These are phyloP conservation scores for Alternaria ethzedia DNA, from an alignment of 2,329 filamentous ascomycete species.

Conservation along the genomic window DNA sequence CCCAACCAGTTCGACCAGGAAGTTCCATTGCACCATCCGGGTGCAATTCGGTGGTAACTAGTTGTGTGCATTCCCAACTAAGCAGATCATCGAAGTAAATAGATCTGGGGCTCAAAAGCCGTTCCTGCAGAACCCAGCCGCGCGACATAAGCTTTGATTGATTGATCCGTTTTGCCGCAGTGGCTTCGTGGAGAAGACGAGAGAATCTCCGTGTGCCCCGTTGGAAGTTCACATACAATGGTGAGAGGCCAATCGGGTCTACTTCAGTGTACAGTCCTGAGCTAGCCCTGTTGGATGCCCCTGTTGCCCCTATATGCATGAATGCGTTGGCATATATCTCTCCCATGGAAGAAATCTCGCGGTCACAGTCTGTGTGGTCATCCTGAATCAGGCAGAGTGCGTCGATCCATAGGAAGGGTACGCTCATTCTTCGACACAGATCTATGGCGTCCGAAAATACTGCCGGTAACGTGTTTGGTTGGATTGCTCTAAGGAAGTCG, in stretches of 20 bases:
- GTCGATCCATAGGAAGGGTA: neutral
- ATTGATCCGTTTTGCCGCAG: neutral
- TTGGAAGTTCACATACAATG: neutral
- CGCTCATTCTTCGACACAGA: neutral
- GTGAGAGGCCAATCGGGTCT: fast-evolving
- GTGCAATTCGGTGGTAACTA: neutral
- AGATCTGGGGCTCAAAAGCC: neutral
- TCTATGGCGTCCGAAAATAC: neutral
- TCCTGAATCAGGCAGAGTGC: neutral
- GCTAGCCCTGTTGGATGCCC: no score
- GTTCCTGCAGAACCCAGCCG: neutral
- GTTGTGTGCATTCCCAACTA: neutral
- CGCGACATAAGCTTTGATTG: neutral
- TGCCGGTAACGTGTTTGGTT: neutral
- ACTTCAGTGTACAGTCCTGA: neutral
- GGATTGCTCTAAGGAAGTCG: fast-evolving
- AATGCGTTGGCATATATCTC: neutral
- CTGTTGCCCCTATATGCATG: neutral
- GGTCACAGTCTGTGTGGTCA: neutral
- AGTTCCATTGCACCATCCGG: no score
- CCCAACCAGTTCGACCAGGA: no score
- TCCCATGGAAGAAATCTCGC: neutral
- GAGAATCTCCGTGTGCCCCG: neutral
- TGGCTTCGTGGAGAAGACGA: neutral
- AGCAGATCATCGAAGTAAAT: neutral